Evolutionary conservation across 2,329 filamentous ascomycete genomes (phyloP).

Genomic region (Pseudocercospora ulei): DNA sequence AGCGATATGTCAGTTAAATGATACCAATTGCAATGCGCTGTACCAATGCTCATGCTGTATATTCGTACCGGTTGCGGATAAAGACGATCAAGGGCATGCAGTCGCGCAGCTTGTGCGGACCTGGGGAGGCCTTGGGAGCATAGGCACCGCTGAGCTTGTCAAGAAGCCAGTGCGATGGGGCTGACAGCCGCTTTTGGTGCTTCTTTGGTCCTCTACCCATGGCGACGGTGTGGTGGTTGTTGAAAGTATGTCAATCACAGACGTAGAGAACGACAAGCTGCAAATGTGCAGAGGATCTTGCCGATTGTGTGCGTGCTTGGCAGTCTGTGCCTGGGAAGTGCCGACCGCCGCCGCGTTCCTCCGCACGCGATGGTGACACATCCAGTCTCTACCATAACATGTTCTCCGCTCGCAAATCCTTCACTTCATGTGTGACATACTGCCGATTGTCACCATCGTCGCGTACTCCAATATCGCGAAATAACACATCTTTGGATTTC

Average conservation of each 20-base stretch:
- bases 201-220: constrained; percentile 54
- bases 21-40: not conserved
- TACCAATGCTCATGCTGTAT: not conserved
- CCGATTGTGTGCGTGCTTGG: constrained; percentile 3
- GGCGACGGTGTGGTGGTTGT: constrained; percentile 39
- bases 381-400: not conserved
- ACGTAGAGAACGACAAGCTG: constrained; percentile 7
- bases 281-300: not conserved
- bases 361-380: not conserved
- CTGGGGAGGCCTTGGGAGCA: constrained; percentile 59
- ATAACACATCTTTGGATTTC: too few species aligned
- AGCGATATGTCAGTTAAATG: constrained; percentile 14
- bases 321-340: not conserved
- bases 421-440: not conserved
- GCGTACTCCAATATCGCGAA: too few species aligned
- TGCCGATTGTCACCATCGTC: too few species aligned
- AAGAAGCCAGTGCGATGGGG: constrained; percentile 98
- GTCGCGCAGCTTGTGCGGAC: constrained; percentile 99
- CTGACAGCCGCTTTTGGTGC: constrained; percentile 99
- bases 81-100: constrained; percentile 98
- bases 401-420: too few species aligned
- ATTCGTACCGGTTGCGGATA: constrained; percentile 60
- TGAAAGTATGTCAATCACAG: constrained; percentile 10
- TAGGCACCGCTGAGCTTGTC: constrained; percentile 91
- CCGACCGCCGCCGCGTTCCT: not conserved